These are phyloP conservation scores for Mortierella sp. DNA, from an alignment of 371 early-diverging fungal genomes.

Conservation along the genomic window DNA sequence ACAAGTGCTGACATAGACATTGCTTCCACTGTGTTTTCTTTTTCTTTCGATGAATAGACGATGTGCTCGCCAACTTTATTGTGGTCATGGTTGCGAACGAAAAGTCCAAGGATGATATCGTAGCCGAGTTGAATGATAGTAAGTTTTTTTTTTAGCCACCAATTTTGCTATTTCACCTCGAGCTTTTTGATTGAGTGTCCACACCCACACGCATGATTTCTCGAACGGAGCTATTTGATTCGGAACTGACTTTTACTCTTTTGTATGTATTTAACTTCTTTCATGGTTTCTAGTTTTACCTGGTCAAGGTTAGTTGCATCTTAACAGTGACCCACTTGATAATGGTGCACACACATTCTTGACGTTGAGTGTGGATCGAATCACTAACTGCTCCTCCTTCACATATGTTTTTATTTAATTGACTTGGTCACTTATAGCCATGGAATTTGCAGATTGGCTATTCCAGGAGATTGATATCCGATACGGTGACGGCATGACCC, in stretches of 20 bases:
- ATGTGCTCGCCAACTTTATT: constrained; percentile 56
- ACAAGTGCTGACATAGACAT: background rate
- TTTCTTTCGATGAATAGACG: constrained; percentile 19
- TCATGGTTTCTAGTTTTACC: constrained; percentile 29
- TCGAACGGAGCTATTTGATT: background rate
- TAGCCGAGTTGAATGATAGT: constrained; percentile 47
- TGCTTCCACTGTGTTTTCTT: background rate
- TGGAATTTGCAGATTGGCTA: constrained; percentile 48
- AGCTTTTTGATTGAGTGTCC: background rate
- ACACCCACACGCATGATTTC: background rate
- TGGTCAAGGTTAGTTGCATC: constrained; percentile 29
- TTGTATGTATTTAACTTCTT: background rate
- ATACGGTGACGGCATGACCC: constrained; percentile 3
- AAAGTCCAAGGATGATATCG: constrained; percentile 47
- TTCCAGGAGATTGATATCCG: constrained; percentile 21
- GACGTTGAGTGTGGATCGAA: background rate
- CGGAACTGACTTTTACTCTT: background rate
- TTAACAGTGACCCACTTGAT: background rate
- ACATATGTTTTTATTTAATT: background rate
- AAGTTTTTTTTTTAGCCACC: background rate
- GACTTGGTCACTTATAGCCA: constrained; percentile 6
- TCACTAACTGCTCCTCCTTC: background rate
- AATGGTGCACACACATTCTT: background rate
- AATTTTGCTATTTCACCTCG: background rate
- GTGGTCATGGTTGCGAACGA: constrained; percentile 59